Evolutionary conservation across 495 filamentous ascomycete genomes (phyloP).

Genomic region (Barbatosphaeria neglecta): DNA sequence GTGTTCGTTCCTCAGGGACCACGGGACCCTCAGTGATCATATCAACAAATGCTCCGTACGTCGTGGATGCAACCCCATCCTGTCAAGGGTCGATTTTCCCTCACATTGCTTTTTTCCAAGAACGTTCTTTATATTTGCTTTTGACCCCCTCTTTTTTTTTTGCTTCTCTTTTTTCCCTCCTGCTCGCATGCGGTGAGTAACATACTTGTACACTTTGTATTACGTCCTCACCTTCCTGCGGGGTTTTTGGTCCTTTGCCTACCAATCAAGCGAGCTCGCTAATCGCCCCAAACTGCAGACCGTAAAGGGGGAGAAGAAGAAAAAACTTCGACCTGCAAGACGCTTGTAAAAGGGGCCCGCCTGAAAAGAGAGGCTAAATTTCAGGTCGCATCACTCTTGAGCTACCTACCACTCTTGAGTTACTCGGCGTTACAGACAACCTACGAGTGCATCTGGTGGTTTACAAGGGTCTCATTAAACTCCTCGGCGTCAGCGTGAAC

Average conservation of each 20-base stretch:
- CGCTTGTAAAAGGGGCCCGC: background rate
- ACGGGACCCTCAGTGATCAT: no score
- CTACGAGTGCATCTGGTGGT: background rate
- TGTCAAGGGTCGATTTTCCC: background rate
- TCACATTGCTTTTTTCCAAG: background rate
- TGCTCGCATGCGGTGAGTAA: no score
- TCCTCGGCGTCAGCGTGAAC: no score
- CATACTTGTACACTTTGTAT: no score
- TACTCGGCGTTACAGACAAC: background rate
- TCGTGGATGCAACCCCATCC: background rate
- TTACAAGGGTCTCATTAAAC: no score
- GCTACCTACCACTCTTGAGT: background rate
- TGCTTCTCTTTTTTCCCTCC: background rate
- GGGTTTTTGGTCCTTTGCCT: background rate
- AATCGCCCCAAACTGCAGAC: no score
- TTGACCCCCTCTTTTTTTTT: background rate
- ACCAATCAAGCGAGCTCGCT: background rate
- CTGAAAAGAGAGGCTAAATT: background rate
- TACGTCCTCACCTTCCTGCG: no score
- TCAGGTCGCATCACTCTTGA: background rate
- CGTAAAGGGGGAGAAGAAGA: no score
- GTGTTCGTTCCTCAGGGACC: background rate
- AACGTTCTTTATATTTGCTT: background rate
- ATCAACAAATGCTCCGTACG: no score
- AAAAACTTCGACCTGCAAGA: no score